These are phyloP conservation scores for Dictyostelium citrinum DNA, from an alignment of 78 protist species.

Conservation along the genomic window DNA sequence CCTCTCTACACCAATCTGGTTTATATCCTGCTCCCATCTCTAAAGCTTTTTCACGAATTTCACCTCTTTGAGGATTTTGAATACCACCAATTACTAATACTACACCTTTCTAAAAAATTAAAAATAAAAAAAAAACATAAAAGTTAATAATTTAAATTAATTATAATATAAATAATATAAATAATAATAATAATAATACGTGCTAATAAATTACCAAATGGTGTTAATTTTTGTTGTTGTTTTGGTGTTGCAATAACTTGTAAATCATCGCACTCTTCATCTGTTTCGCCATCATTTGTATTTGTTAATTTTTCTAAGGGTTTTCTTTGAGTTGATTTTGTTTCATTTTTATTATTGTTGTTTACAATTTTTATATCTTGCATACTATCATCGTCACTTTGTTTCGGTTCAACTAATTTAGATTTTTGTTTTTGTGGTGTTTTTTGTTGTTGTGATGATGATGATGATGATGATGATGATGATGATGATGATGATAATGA, in stretches of 20 bases:
- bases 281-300: constrained; percentile 30
- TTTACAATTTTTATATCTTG: neutral
- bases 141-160: neutral
- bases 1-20: constrained; percentile 62
- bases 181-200: neutral
- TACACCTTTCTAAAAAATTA: constrained; percentile 15
- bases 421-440: neutral
- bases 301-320: neutral
- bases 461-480: too few relatives aligned
- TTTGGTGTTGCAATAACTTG: neutral
- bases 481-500: too few relatives aligned
- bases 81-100: constrained; percentile 72
- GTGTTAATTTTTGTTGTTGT: neutral
- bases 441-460: too few relatives aligned
- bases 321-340: neutral
- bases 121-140: neutral
- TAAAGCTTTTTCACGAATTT: constrained; percentile 39
- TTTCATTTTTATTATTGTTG: neutral
- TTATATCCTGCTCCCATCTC: constrained; percentile 64
- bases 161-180: too few relatives aligned
- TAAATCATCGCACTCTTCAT: constrained; percentile 14
- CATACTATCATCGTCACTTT: neutral
- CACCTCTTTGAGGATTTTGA: constrained; percentile 41
- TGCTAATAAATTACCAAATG: constrained; percentile 32
- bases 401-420: neutral